Conservation (phyloP, 2,329 filamentous ascomycete species). For the Cladophialophora yegresii region DNA sequence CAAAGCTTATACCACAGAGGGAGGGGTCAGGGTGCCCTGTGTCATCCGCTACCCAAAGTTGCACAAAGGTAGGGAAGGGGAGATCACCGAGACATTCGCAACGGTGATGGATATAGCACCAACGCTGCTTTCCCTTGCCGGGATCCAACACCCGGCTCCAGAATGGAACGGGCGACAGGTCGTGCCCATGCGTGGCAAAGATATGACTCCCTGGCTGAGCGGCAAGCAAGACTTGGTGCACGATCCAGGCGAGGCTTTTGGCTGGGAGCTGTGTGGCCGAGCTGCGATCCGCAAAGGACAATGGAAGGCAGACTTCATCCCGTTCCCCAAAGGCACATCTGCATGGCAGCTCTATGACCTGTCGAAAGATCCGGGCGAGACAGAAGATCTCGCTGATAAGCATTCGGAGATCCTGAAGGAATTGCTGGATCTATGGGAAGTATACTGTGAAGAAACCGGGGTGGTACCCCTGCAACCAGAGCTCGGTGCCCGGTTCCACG, state of each 20-base stretch:
- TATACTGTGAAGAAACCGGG: conserved; percentile 40
- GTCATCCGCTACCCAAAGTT: conserved; percentile 40
- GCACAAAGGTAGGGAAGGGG: conserved; percentile 26
- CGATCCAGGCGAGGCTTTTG: conserved; percentile 55
- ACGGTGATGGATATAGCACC: conserved; percentile 57
- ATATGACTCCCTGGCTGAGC: conserved; percentile 49
- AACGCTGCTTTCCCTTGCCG: conserved; percentile 48
- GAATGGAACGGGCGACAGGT: conserved; percentile 55
- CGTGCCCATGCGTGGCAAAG: conserved; percentile 55
- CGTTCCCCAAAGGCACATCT: conserved; percentile 57
- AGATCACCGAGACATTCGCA: conserved; percentile 43
- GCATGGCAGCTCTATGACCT: conserved; percentile 62
- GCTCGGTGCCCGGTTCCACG: conserved; percentile 57
- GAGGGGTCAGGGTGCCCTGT: conserved; percentile 43
- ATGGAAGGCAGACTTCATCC: conserved; percentile 62
- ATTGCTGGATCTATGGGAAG: conserved; percentile 58
- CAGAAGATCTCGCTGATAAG: conserved; percentile 48
- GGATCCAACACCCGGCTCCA: conserved; percentile 55
- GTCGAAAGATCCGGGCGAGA: conserved; percentile 55
- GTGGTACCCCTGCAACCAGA: conserved; percentile 57
- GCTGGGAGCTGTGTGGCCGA: conserved; percentile 60
- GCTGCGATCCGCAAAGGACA: conserved; percentile 58
- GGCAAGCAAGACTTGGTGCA: conserved; percentile 49
- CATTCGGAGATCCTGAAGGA: conserved; percentile 51
- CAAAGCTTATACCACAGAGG: conserved; percentile 43